Conservation (phyloP, 257 asterid genomes). For the Penstemon eatonii region DNA sequence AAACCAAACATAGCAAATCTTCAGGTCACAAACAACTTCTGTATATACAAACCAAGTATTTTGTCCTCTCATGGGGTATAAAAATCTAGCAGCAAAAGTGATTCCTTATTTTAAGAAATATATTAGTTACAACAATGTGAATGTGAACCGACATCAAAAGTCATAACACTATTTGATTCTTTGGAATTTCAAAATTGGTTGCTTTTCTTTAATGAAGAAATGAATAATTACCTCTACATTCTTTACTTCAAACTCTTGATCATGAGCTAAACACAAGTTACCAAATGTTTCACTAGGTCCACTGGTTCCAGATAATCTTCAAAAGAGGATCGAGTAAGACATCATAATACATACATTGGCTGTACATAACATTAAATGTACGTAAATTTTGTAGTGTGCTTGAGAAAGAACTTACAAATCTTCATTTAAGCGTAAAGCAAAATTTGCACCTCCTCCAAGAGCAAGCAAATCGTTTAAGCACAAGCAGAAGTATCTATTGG, state of each 20-base stretch:
- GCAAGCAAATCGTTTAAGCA: slow-evolving; percentile 89
- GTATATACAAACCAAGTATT: too few species aligned
- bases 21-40: too few species aligned
- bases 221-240: slow-evolving; percentile 68
- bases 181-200: background rate
- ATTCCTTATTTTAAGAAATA: too few species aligned
- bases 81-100: too few species aligned
- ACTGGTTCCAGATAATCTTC: slow-evolving; percentile 81
- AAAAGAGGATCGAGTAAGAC: background rate
- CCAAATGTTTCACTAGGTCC: slow-evolving; percentile 97
- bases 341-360: background rate
- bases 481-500: slow-evolving; percentile 81
- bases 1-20: too few species aligned
- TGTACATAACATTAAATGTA: background rate
- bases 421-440: slow-evolving; percentile 77
- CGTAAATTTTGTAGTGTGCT: background rate
- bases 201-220: background rate
- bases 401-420: slow-evolving; percentile 67
- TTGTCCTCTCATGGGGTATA: too few species aligned
- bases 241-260: slow-evolving; percentile 75
- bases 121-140: too few species aligned
- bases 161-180: too few species aligned
- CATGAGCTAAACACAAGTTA: slow-evolving; percentile 78
- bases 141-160: too few species aligned
- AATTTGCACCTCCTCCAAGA: slow-evolving; percentile 89